Evolutionary conservation across 2,329 filamentous ascomycete genomes (phyloP).

Genomic region (Monosporascus sp.): DNA sequence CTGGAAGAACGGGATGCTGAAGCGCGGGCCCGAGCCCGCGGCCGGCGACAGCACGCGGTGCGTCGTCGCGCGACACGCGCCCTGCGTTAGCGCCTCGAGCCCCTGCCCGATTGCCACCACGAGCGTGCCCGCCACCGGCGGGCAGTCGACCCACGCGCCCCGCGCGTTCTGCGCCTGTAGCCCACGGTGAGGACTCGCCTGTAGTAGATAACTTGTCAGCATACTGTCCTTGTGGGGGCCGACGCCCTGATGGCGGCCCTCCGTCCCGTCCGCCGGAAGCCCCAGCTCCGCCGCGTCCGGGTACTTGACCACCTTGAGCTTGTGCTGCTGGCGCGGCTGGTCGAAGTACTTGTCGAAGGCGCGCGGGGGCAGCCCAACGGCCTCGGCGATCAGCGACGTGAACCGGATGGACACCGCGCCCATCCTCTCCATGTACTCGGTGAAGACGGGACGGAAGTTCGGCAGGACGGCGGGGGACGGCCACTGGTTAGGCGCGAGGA

Average conservation of each 20-base stretch:
- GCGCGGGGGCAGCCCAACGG: conserved; percentile 62
- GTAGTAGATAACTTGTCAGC: conserved; percentile 75
- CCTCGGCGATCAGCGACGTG: conserved; percentile 76
- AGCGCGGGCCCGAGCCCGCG: conserved; percentile 66
- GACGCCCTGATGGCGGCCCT: conserved; percentile 52
- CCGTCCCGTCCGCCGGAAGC: conserved; percentile 27
- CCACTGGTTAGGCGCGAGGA: conserved; percentile 78
- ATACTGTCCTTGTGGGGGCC: conserved; percentile 84
- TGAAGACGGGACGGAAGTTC: conserved; percentile 61
- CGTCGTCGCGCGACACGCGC: conserved; percentile 77
- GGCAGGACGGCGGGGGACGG: conserved; percentile 60
- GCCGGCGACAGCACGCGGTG: conserved; percentile 74
- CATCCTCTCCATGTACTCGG: conserved; percentile 75
- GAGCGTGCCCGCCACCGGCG: conserved; percentile 68
- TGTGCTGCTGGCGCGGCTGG: conserved; percentile 64
- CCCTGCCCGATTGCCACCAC: conserved; percentile 87
- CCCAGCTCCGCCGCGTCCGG: conserved; percentile 64
- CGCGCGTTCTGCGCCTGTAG: conserved; percentile 77
- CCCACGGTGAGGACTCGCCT: conserved; percentile 69
- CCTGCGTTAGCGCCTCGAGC: conserved; percentile 76
- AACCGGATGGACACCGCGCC: conserved; percentile 66
- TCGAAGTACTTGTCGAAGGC: conserved; percentile 81
- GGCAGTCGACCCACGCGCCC: conserved; percentile 78
- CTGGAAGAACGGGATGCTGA: conserved; percentile 83
- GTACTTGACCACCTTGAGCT: conserved; percentile 86